Evolutionary conservation across 2,329 filamentous ascomycete genomes (phyloP), one percentile per base, ranked within the genome.

Genomic region (Arthroderma sp.): DNA sequence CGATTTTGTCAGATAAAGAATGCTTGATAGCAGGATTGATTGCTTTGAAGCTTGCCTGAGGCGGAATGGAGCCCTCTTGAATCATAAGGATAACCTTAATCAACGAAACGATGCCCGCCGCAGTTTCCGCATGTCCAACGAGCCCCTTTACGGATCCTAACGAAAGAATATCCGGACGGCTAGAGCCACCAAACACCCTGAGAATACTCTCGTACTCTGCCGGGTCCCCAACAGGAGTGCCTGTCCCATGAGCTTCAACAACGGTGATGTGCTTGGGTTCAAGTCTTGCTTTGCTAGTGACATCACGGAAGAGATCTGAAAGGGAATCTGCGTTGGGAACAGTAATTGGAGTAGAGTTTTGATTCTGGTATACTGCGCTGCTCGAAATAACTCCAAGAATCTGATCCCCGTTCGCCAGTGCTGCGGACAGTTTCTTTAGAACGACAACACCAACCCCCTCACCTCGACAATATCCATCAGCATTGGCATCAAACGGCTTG

Each of bases 401-500:
- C 0, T 66, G 63, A 61, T 77, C 73, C 9, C 69, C 67, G 44
- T 74, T 71, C 15, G 63, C 60, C 13, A 77, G 56, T 1, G 74
- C 75, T 54, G 71, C 65, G 4, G 67, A 64, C 0, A 77, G 59
- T 0, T 63, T 66, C 61, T 77, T 77, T 1, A 77, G 47, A 0
- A 74, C 52, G 4, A 77, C 33, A 33, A 65, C 61, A 9, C 63
- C 70, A 15, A 71, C 63, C 8, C 72, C 76, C 62, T 78, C 76
- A 8, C 74, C 75, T 28, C 73, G 66, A 11, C 66, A 70, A 61
- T 76, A 77, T 0, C 76, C 76, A 56, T 71, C 67, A 1, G 70
- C 73, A n/a, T 63, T 58, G 15, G 63, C 58, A 58, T 74, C 73
- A 59, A 69, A 71, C 8, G 59, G 63, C 19, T 66, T 62, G 52